A percentile compares a stretch with the other conserved stretches of the same genome.
These are phyloP conservation scores for Cladophialophora carrionii DNA, from an alignment of 2,329 filamentous ascomycete species.

Conservation along the genomic window DNA sequence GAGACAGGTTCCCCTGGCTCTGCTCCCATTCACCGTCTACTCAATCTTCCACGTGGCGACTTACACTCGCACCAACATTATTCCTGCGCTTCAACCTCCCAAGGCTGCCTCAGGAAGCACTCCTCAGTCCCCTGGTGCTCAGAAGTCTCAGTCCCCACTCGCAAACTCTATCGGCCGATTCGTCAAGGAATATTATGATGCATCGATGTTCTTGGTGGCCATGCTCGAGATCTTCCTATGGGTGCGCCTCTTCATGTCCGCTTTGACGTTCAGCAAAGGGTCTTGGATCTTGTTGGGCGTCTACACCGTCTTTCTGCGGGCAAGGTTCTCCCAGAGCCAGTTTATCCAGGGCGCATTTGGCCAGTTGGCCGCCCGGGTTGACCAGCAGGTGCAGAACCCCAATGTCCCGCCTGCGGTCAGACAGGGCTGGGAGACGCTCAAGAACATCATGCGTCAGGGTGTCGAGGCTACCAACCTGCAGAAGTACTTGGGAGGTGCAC, in stretches of 20 bases:
- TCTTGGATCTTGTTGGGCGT: constrained; percentile 84
- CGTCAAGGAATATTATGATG: constrained; percentile 97
- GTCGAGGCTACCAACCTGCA: constrained; percentile 77
- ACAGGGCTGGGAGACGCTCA: constrained; percentile 78
- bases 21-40: constrained; percentile 95
- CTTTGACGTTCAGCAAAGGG: constrained; percentile 83
- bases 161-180: constrained; percentile 87
- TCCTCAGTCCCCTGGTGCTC: constrained; percentile 57
- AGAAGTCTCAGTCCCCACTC: constrained; percentile 61
- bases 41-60: constrained; percentile 98
- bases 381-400: constrained; percentile 82
- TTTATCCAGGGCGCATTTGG: constrained; percentile 86
- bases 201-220: constrained; percentile 91
- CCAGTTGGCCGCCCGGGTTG: constrained; percentile 72
- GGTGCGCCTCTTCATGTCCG: constrained; percentile 77
- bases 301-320: constrained; percentile 91
- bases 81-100: constrained; percentile 79
- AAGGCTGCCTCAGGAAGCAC: constrained; percentile 57
- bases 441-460: constrained; percentile 72
- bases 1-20: constrained; percentile 83
- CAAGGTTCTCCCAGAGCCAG: constrained; percentile 83
- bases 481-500: constrained; percentile 65
- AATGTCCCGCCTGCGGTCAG: constrained; percentile 78
- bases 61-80: constrained; percentile 89
- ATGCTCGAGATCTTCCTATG: constrained; percentile 85